These are phyloP conservation scores for Alternaria sp. DNA, from an alignment of 2,329 filamentous ascomycete genomes.

Conservation along the genomic window DNA sequence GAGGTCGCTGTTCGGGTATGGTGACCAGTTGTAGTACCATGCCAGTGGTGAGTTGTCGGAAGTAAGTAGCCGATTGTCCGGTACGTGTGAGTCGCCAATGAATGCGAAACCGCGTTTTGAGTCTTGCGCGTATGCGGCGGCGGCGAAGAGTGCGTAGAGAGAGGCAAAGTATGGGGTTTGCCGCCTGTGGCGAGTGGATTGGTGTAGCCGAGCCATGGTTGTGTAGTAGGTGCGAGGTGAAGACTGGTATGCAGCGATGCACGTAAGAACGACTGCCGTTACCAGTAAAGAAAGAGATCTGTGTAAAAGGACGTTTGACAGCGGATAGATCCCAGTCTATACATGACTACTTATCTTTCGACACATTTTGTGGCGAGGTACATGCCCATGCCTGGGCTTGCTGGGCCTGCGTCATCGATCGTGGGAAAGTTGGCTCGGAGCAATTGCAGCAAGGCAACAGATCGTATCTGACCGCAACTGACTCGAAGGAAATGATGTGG, in stretches of 20 bases:
- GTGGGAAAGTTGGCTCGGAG: slow-evolving; percentile 36
- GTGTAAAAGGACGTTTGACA: neutral
- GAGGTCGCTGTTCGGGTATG: slow-evolving; percentile 62
- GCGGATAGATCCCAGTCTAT: slow-evolving; percentile 11
- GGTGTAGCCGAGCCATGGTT: slow-evolving; percentile 1
- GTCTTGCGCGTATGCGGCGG: slow-evolving; percentile 37
- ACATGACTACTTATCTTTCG: slow-evolving; percentile 14
- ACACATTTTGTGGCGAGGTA: slow-evolving; percentile 26
- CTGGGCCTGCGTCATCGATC: slow-evolving; percentile 43
- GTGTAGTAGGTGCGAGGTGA: neutral
- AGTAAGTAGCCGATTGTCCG: slow-evolving; percentile 71
- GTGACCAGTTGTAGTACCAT: slow-evolving; percentile 86
- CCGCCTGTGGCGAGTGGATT: neutral
- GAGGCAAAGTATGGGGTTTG: neutral
- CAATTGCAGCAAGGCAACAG: slow-evolving; percentile 12
- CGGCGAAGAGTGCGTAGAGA: slow-evolving; percentile 15
- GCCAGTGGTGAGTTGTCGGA: slow-evolving; percentile 65
- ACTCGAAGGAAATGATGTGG: slow-evolving; percentile 2
- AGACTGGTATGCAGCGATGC: neutral
- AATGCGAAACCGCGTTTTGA: slow-evolving; percentile 77
- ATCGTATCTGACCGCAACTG: slow-evolving; percentile 14
- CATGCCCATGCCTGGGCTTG: slow-evolving; percentile 20
- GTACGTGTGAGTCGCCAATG: slow-evolving; percentile 62
- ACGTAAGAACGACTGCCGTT: neutral
- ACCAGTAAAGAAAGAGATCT: neutral